Conservation (phyloP, 108 stramenopile genomes). For the Poteriospumella lacustris region DNA sequence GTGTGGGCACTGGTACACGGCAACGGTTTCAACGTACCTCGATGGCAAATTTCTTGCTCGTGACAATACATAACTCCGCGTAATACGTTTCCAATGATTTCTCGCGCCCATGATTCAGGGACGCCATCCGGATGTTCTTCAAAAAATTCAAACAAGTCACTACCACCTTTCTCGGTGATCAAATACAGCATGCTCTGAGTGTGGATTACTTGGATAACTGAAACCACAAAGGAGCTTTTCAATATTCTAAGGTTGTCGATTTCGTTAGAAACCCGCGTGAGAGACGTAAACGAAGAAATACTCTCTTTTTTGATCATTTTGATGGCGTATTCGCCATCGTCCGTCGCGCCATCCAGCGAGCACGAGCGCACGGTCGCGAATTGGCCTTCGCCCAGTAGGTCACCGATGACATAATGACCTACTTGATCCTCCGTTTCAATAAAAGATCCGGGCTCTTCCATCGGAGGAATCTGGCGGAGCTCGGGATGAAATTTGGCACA, state of each 20-base stretch:
- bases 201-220: slow-evolving; percentile 34
- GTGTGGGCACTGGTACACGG: no score
- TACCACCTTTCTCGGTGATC: slow-evolving; percentile 40
- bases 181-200: slow-evolving; percentile 31
- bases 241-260: slow-evolving; percentile 32
- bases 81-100: background rate
- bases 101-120: background rate
- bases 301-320: slow-evolving; percentile 45
- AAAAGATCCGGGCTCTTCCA: slow-evolving; percentile 5
- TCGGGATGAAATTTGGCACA: slow-evolving; percentile 22
- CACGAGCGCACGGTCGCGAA: slow-evolving; percentile 36
- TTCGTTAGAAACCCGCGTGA: slow-evolving; percentile 39
- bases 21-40: background rate
- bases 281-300: slow-evolving; percentile 26
- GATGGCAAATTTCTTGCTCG: slow-evolving; percentile 19
- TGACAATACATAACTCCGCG: slow-evolving; percentile 4
- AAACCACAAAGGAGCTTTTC: slow-evolving; percentile 23
- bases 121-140: slow-evolving; percentile 44
- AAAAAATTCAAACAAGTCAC: slow-evolving; percentile 48
- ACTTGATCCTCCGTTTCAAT: slow-evolving; percentile 26
- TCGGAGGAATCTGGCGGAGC: slow-evolving; percentile 20
- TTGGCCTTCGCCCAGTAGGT: slow-evolving; percentile 44
- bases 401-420: slow-evolving; percentile 34
- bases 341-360: background rate
- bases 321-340: slow-evolving; percentile 22